Evolutionary conservation across 108 stramenopile species (phyloP).

Genomic region (Cyclotella choctawhatcheeana): DNA sequence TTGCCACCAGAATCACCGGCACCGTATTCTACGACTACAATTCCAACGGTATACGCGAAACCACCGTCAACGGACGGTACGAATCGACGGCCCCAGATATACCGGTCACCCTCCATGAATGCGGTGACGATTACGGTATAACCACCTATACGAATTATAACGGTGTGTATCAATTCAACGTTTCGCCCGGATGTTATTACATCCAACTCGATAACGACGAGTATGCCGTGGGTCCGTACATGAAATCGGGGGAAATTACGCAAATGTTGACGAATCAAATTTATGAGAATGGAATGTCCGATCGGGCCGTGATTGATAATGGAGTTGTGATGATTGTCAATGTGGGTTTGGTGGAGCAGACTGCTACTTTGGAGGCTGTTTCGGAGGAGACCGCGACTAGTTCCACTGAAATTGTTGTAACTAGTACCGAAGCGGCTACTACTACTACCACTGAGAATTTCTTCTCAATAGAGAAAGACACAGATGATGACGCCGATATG

Average conservation of each 20-base stretch:
- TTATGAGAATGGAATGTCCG: not conserved
- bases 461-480: not conserved
- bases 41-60: constrained; percentile 3
- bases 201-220: not conserved
- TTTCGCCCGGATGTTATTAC: constrained; percentile 3
- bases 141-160: not conserved
- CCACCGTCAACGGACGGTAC: not conserved
- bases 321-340: constrained; percentile 1
- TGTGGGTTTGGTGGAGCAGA: not conserved
- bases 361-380: not conserved
- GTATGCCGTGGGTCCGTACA: not conserved
- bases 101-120: not conserved
- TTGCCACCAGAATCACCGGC: not conserved
- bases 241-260: not conserved
- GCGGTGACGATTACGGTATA: not conserved
- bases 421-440: not conserved
- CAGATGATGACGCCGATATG: not conserved
- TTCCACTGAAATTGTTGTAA: not conserved
- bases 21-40: constrained; percentile 10
- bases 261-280: constrained; percentile 1
- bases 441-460: not conserved
- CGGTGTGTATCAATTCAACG: constrained; percentile 1
- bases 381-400: not conserved
- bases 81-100: not conserved
- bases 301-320: not conserved